These are phyloP conservation scores for Trichoderma sp. DNA, from an alignment of 2,329 filamentous ascomycete genomes.

Conservation along the genomic window DNA sequence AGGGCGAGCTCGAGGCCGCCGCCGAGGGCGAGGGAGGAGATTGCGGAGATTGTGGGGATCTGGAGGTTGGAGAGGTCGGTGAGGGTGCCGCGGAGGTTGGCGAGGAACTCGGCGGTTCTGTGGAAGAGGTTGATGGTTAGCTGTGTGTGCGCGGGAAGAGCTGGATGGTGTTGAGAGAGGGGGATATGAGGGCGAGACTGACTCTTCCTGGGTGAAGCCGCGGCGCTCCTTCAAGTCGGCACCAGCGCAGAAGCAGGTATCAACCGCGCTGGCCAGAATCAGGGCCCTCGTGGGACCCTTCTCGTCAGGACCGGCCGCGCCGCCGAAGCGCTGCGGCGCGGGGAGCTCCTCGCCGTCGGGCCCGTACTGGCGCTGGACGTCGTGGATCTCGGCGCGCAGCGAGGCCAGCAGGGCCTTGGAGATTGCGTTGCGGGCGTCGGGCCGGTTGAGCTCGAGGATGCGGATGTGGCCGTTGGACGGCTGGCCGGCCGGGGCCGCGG, in stretches of 20 bases:
- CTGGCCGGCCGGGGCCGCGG: conserved; percentile 52
- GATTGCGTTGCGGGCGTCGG: conserved; percentile 85
- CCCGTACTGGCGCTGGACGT: conserved; percentile 66
- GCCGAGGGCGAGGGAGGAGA: conserved; percentile 84
- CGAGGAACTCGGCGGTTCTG: conserved; percentile 79
- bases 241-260: conserved; percentile 88
- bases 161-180: too few species aligned
- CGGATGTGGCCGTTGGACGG: conserved; percentile 73
- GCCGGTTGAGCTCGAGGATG: conserved; percentile 84
- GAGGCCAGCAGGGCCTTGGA: conserved; percentile 74
- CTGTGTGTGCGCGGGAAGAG: background rate
- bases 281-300: conserved; percentile 72
- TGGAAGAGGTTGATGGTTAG: background rate
- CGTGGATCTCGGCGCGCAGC: conserved; percentile 71
- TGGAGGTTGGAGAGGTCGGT: conserved; percentile 71
- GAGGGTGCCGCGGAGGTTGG: conserved; percentile 75
- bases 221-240: conserved; percentile 90
- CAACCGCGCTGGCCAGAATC: conserved; percentile 81
- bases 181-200: conserved; percentile 37
- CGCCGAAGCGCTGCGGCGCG: conserved; percentile 46
- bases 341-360: conserved; percentile 56
- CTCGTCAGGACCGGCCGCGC: conserved; percentile 48
- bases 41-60: conserved; percentile 86
- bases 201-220: conserved; percentile 78
- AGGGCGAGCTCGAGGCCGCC: conserved; percentile 93